Conservation (phyloP, 352 stramenopile genomes). For the Pythium guiyangense region DNA sequence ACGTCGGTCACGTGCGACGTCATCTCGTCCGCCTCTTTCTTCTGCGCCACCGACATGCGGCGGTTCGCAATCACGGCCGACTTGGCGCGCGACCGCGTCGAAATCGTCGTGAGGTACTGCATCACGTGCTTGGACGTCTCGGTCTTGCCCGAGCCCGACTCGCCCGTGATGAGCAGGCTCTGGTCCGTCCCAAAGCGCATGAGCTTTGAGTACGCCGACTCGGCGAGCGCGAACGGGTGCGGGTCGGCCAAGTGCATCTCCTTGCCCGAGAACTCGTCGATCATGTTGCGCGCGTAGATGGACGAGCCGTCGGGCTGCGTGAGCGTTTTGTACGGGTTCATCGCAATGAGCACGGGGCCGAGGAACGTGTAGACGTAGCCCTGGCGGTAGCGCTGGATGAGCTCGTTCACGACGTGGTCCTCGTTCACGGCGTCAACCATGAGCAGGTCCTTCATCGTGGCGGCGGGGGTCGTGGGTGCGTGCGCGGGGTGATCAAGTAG, state of each 20-base stretch:
- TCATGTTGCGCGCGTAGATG: slow-evolving; percentile 77
- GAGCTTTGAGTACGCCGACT: slow-evolving; percentile 87
- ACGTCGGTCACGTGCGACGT: slow-evolving; percentile 69
- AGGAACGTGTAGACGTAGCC: slow-evolving; percentile 90
- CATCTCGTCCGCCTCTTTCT: slow-evolving; percentile 67
- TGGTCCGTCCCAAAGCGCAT: slow-evolving; percentile 86
- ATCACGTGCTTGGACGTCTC: slow-evolving; percentile 97
- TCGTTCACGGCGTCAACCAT: slow-evolving; percentile 78
- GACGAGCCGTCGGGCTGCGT: slow-evolving; percentile 55
- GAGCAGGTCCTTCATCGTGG: slow-evolving; percentile 62
- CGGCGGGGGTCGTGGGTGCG: not conserved
- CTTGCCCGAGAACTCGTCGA: slow-evolving; percentile 74
- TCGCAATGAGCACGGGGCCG: slow-evolving; percentile 85
- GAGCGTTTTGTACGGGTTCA: slow-evolving; percentile 89
- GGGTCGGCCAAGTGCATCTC: slow-evolving; percentile 79
- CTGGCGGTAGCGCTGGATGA: slow-evolving; percentile 74
- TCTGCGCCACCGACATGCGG: slow-evolving; percentile 73
- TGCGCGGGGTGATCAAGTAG: not conserved
- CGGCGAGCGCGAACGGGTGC: slow-evolving; percentile 83
- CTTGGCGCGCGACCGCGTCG: slow-evolving; percentile 60
- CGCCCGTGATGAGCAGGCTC: slow-evolving; percentile 80
- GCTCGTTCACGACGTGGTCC: slow-evolving; percentile 67
- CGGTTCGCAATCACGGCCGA: slow-evolving; percentile 69
- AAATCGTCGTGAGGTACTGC: slow-evolving; percentile 90
- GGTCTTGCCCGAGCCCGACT: slow-evolving; percentile 91